Conservation (phyloP, 495 filamentous ascomycete species). For the Penicillium odoratum region DNA sequence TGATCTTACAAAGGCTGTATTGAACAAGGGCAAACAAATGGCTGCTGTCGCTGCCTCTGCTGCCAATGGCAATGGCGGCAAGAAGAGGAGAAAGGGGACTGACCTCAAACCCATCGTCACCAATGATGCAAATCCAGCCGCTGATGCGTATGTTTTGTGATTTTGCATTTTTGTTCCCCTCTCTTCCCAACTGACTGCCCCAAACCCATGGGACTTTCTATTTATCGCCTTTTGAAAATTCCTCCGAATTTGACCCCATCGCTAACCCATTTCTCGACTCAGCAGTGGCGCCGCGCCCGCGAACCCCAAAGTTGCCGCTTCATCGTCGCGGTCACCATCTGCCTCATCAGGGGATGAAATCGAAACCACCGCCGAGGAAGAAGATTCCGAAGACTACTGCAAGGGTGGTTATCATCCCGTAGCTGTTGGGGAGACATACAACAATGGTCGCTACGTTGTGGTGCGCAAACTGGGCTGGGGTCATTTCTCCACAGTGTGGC, state of each 20-base stretch:
- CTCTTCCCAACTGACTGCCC: neutral
- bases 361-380: conserved; percentile 94
- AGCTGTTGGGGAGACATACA: conserved; percentile 90
- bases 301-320: conserved; percentile 36
- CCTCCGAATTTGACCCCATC: too few relatives aligned
- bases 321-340: conserved; percentile 72
- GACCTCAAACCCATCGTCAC: conserved; percentile 90
- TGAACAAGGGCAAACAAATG: conserved; percentile 79
- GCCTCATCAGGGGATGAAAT: conserved; percentile 84
- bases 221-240: conserved; percentile 18
- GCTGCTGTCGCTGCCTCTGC: conserved; percentile 57
- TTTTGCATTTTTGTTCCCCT: conserved; percentile 20
- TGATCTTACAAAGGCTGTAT: conserved; percentile 70
- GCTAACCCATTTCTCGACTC: neutral
- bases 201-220: conserved; percentile 20
- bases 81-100: conserved; percentile 85
- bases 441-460: conserved; percentile 94
- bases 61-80: conserved; percentile 65
- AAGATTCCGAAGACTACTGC: conserved; percentile 98
- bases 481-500: conserved; percentile 98
- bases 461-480: conserved; percentile 98
- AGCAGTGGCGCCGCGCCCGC: conserved; percentile 41
- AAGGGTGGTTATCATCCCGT: conserved; percentile 98
- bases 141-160: conserved; percentile 51
- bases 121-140: conserved; percentile 59